Conservation (phyloP, 495 filamentous ascomycete genomes). For the Trichoderma parareesei region DNA sequence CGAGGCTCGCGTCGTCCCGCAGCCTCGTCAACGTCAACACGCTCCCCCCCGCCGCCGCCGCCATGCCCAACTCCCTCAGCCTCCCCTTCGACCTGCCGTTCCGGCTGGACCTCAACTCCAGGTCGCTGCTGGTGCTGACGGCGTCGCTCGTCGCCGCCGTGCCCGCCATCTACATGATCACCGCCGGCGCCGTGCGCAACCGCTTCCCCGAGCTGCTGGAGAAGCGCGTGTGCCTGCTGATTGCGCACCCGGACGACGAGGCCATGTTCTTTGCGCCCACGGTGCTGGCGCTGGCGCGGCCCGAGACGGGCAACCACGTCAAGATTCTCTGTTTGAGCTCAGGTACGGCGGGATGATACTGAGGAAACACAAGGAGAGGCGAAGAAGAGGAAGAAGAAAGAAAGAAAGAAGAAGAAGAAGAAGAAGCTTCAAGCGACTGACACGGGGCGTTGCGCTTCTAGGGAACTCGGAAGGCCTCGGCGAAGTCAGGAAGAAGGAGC, state of each 20-base stretch:
- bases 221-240: slow-evolving; percentile 81
- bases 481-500: slow-evolving; percentile 69
- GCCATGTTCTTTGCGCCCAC: slow-evolving; percentile 98
- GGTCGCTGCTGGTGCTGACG: slow-evolving; percentile 17
- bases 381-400: neutral
- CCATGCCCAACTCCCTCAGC: slow-evolving; percentile 2
- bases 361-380: neutral
- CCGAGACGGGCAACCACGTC: slow-evolving; percentile 70
- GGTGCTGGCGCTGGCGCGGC: slow-evolving; percentile 67
- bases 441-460: slow-evolving; percentile 17
- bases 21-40: neutral
- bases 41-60: neutral
- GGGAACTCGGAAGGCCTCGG: slow-evolving; percentile 85
- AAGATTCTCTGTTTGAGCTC: slow-evolving; percentile 89
- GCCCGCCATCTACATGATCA: slow-evolving; percentile 56
- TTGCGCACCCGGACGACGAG: slow-evolving; percentile 97
- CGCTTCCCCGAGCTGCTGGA: slow-evolving; percentile 63
- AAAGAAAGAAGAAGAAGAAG: neutral
- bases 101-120: neutral
- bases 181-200: slow-evolving; percentile 40
- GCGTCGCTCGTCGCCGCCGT: slow-evolving; percentile 45
- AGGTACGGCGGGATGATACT: slow-evolving; percentile 38
- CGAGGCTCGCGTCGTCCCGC: neutral
- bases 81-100: neutral
- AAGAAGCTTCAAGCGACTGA: neutral